Evolutionary conservation across 768 basidiomycete genomes (phyloP), one percentile per base, ranked within the genome.

Genomic region (Kwoniella bestiolae): DNA sequence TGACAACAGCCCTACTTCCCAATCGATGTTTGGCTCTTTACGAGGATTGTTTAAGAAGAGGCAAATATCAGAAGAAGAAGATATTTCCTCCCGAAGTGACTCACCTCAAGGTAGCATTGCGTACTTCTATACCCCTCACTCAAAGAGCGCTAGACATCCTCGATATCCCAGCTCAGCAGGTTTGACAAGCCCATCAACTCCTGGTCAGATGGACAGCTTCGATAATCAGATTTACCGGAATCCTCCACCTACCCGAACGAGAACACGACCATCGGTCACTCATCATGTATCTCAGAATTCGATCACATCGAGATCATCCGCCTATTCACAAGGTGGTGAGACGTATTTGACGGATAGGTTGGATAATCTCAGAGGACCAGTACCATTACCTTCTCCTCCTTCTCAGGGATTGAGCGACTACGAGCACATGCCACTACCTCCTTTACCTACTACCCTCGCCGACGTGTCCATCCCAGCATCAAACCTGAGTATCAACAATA

Each of bases 371-470:
- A 35, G 23, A n/a, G 14, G 18, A 34, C 29, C 52, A 34, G 23
- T 35, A n/a, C 52, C 52, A 16, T 34, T 55, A n/a, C 52, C 52
- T 55, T 55, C 52, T 5, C 52, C 29, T 18, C 52, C 52, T 55
- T 55, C 52, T 34, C 52, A 35, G 34, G 32, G 8, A 34, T 55
- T 32, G 34, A 35, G 52, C 32, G 52, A 55, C n/a, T 55, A 55
- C 23, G 52, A 55, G 21, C 52, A 55, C 34, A 55, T 55, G 52
- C 52, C 34, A n/a, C 34, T 55, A 55, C 52, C 52, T n/a, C 52
- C 52, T 21, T 9, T 55, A 34, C 52, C 52, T 6, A 16, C 52
- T 55, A n/a, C 23, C 32, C 18, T 9, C 31, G 34, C 38, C 38
- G 14, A n/a, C 7, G 23, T 5, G 25, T 28, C 8, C 26, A 28